Evolutionary conservation across 768 basidiomycete species (phyloP).

Genomic region (Mycena rebaudengoi): DNA sequence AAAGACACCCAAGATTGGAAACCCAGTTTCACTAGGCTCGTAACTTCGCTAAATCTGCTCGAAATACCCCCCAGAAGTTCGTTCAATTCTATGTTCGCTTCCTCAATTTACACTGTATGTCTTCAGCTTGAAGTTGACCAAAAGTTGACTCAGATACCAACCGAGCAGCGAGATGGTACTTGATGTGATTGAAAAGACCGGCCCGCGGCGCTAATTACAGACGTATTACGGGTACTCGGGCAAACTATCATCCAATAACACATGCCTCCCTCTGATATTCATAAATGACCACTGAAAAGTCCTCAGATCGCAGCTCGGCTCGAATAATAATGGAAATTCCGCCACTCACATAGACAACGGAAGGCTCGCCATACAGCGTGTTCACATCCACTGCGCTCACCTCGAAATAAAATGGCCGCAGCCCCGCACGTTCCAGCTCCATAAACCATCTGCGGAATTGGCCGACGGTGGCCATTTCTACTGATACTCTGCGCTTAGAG

Average conservation of each 20-base stretch:
- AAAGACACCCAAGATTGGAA: too few relatives aligned
- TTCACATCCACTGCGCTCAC: slow-evolving; percentile 24
- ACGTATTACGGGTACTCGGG: slow-evolving; percentile 23
- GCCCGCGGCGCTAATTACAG: too few relatives aligned
- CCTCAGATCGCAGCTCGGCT: too few relatives aligned
- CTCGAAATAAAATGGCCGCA: slow-evolving; percentile 21
- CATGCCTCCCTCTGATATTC: slow-evolving; percentile 20
- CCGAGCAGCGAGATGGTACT: not conserved
- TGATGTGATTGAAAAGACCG: not conserved
- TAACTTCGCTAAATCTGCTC: too few relatives aligned
- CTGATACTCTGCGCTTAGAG: not conserved
- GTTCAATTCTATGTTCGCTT: too few relatives aligned
- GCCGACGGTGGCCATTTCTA: slow-evolving; percentile 24
- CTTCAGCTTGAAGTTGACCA: too few relatives aligned
- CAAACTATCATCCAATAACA: slow-evolving; percentile 18
- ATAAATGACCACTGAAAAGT: slow-evolving; percentile 14
- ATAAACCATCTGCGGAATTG: slow-evolving; percentile 18
- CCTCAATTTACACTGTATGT: too few relatives aligned
- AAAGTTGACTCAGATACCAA: not conserved
- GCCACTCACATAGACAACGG: slow-evolving; percentile 18
- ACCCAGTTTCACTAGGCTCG: too few relatives aligned
- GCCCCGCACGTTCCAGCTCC: slow-evolving; percentile 21
- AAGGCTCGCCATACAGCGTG: slow-evolving; percentile 15
- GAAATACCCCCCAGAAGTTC: too few relatives aligned
- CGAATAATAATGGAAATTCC: not conserved